Percentiles rank a stretch among this genome's conserved stretches.
Conservation (phyloP, 179 eudicot genomes). For the Amaranthus tricolor region DNA sequence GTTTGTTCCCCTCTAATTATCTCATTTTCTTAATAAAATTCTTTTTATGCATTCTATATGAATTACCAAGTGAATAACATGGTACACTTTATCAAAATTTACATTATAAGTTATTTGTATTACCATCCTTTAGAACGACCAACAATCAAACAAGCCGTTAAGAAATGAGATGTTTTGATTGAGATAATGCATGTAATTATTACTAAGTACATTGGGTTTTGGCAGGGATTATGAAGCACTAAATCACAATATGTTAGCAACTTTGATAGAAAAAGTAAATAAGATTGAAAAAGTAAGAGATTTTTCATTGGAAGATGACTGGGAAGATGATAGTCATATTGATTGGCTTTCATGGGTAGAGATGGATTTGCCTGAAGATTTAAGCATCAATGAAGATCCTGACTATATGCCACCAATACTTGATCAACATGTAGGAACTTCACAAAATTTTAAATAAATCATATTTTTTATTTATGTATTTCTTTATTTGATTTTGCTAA, state of each 20-base stretch:
- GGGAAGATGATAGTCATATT: conserved; percentile 42
- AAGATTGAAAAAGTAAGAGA: conserved; percentile 34
- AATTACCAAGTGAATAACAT: too few species aligned
- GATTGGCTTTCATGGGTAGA: conserved; percentile 65
- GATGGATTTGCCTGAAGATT: conserved; percentile 57
- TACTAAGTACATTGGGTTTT: background rate
- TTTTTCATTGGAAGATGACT: conserved; percentile 29
- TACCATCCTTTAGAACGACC: too few species aligned
- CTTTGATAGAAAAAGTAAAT: conserved; percentile 52
- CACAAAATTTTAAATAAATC: conserved; percentile 21
- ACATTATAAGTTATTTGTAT: too few species aligned
- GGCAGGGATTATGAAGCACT: conserved; percentile 67
- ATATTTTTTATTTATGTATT: too few species aligned
- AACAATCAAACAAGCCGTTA: too few species aligned
- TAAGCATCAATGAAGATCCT: conserved; percentile 49
- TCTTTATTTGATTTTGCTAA: too few species aligned
- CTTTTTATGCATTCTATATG: too few species aligned
- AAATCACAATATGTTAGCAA: conserved; percentile 60
- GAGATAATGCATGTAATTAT: too few species aligned
- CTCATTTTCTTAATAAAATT: too few species aligned
- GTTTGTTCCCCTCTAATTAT: too few species aligned
- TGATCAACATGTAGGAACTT: conserved; percentile 26
- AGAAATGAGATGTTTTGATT: too few species aligned
- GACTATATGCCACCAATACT: conserved; percentile 37
- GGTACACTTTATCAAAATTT: too few species aligned